Base-by-base conservation (phyloP, 495 filamentous ascomycete species). In the Xylaria scruposa region DNA sequence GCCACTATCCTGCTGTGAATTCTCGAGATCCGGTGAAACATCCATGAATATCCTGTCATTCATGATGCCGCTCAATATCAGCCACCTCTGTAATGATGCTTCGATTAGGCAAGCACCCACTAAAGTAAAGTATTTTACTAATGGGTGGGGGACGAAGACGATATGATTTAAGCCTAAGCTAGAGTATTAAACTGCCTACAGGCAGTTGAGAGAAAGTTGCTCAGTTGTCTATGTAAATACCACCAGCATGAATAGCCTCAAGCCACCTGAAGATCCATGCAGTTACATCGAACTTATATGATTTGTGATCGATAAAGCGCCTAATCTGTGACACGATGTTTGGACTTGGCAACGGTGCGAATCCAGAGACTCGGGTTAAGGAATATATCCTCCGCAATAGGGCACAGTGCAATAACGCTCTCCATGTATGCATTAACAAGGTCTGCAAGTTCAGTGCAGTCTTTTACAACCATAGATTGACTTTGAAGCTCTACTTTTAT, bases 291-390 rank as follows among this genome's bases (percentile, higher is more conserved):
- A 60, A 60, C 31, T 4, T 60, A 12, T 10, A 38, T 17, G 2
- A 60, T 60, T 38, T 21, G 21, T 9, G 8, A 38, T 21, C 17
- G 4, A 21, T 19, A 21, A 13, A 60, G 58, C 10, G 15, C n/a
- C 13, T n/a, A 4, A n/a, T 59, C 13, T 17, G 38, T 60, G 19
- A 9, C 58, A 21, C 10, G 31, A 33, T 13, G 36, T 40, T 33
- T 13, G 19, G 21, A 38, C 36, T 40, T 40, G 58, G 36, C 58
- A 61, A 61, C 19, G 33, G 31, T 21, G 38, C 5, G 21, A 40
- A 44, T 29, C 60, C 60, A 62, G n/a, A 36, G 38, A n/a, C 5
- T 42, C n/a, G 60, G 60, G 60, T 44, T 40, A 42, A 42, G 60
- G 58, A 38, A 38, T 21, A 60, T 3, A 29, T 56, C 53, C 26